Evolutionary conservation across 306 rosid species (phyloP).

Genomic region (Pueraria montana): DNA sequence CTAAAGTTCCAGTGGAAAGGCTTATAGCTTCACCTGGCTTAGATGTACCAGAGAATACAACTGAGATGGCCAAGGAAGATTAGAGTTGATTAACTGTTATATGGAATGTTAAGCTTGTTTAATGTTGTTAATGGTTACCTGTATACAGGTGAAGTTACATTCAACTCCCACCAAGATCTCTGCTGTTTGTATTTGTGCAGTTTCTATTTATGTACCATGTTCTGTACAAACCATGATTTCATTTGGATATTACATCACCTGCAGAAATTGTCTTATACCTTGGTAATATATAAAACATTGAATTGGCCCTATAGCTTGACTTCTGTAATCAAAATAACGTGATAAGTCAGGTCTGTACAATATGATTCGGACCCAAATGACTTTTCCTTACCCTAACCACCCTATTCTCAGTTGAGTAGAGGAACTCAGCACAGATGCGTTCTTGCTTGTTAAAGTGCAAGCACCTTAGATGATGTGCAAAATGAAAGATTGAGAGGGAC

Average conservation of each 20-base stretch:
- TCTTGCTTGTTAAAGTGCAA: neutral
- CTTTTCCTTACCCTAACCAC: neutral
- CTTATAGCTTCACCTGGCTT: constrained; percentile 51
- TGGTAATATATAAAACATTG: neutral
- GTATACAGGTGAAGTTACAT: neutral
- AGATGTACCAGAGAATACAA: constrained; percentile 44
- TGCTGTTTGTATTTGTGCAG: constrained; percentile 8
- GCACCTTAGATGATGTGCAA: neutral
- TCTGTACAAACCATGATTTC: constrained; percentile 4
- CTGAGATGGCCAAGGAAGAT: constrained; percentile 52
- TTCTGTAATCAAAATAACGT: neutral
- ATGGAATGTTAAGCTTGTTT: constrained; percentile 21
- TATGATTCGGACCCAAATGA: neutral
- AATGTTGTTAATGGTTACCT: constrained; percentile 1
- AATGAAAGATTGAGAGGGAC: neutral
- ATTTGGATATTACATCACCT: constrained; percentile 14
- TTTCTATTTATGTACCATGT: constrained; percentile 19
- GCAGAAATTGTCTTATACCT: neutral
- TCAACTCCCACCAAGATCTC: neutral
- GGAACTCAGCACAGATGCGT: neutral
- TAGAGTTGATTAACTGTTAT: constrained; percentile 33
- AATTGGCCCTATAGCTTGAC: neutral
- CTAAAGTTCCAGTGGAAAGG: constrained; percentile 74
- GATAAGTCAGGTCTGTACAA: constrained; percentile 6
- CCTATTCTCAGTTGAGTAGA: neutral